Base-by-base conservation (phyloP, 2,329 filamentous ascomycete species). In the Uncinocarpus reesii region DNA sequence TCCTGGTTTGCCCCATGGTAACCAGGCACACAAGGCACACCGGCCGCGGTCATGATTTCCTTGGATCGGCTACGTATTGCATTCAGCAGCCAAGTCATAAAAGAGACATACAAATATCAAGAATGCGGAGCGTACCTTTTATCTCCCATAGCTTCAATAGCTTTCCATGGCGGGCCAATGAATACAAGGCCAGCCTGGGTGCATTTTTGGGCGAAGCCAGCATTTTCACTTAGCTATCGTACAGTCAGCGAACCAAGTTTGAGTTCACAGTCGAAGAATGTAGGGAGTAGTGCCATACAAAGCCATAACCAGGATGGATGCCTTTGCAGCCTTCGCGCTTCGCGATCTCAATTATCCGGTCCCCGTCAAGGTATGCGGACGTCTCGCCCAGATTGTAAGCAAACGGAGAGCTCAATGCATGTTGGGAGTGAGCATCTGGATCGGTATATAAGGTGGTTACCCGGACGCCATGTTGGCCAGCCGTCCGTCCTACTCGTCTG, bases 381-480 rank as follows among this genome's bases (percentile, higher is more conserved):
- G 87, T 80, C 16, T 56, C 55, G 18, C 89, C 89, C 8, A 98
- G 77, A 53, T 87, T 88, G 41, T 94, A 78, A 21, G 89, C 82
- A 63, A 86, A 85, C 1, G 86, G 84, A 21, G 87, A 89, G 57
- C 83, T 84, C 50, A 88, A 73, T 26, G 90, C 88, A 71, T 98
- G 92, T 67, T 95, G 92, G 24, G 88, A 83, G 53, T 73, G 74
- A 50, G 85, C 82, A 65, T 98, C 92, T 32, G 90, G 86, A 56
- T 94, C 86, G 6, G 92, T 98, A 68, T 95, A 98, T 51, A 98
- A 77, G 0, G 90, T 95, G 0, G 90, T 95, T 15, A 90, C 94
- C 53, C 82, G 81, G 61, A 98, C 94, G 50, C 92, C 90, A 62
- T 95, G 84, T 54, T 84, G 80, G 43, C 85, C 76, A 28, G 92